Percentiles rank a stretch among this genome's conserved stretches.
Conservation (phyloP, 2,329 filamentous ascomycete genomes). For the Penicillium decumbens region DNA sequence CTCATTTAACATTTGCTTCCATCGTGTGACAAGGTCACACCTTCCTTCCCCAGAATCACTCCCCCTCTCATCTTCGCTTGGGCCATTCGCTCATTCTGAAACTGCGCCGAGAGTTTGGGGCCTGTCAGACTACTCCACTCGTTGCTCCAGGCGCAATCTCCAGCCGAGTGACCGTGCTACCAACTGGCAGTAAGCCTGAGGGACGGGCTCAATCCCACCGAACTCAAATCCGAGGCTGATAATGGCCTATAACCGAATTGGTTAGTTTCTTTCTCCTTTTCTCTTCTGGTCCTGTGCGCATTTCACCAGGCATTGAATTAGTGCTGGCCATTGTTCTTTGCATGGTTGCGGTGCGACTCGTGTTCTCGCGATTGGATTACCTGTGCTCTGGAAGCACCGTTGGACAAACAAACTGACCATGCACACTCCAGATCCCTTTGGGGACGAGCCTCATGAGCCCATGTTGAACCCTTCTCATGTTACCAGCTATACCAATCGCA, state of each 20-base stretch:
- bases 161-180: slow-evolving; percentile 12
- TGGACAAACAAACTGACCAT: slow-evolving; percentile 21
- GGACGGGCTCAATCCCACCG: slow-evolving; percentile 22
- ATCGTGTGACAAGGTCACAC: slow-evolving; percentile 10
- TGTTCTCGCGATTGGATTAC: background rate
- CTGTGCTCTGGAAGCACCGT: background rate
- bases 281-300: slow-evolving; percentile 1
- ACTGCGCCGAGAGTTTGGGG: slow-evolving; percentile 18
- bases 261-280: slow-evolving; percentile 48
- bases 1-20: background rate
- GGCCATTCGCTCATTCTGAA: slow-evolving; percentile 15
- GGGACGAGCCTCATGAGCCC: slow-evolving; percentile 40
- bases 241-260: slow-evolving; percentile 68
- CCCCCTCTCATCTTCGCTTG: slow-evolving; percentile 7
- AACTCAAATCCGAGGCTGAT: slow-evolving; percentile 19
- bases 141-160: slow-evolving; percentile 31
- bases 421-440: slow-evolving; percentile 36
- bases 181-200: slow-evolving; percentile 12
- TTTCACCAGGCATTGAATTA: background rate
- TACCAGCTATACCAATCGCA: slow-evolving; percentile 45
- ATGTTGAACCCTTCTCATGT: slow-evolving; percentile 53
- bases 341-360: slow-evolving; percentile 3
- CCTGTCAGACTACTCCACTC: slow-evolving; percentile 13
- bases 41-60: background rate
- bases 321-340: slow-evolving; percentile 9